Conservation (phyloP, 371 early-diverging fungal species). For the Blastocladiella emersonii region DNA sequence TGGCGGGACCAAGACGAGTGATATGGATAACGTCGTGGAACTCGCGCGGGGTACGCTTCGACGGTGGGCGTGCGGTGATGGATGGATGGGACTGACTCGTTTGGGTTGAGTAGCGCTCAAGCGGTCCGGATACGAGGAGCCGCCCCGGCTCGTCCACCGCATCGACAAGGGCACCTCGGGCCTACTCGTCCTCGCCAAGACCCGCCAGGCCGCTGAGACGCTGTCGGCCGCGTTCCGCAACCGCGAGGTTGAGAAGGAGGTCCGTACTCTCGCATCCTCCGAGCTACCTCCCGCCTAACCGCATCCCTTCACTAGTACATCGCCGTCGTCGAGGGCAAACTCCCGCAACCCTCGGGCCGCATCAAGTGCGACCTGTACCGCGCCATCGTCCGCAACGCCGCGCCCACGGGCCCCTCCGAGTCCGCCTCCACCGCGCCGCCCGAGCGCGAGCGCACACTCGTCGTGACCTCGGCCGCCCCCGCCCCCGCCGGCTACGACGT, state of each 20-base stretch:
- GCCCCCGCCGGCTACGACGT: neutral
- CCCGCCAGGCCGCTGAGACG: conserved; percentile 21
- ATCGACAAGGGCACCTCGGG: conserved; percentile 42
- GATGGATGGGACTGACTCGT: no score
- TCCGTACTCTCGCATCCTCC: conserved; percentile 3
- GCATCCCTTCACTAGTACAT: conserved; percentile 13
- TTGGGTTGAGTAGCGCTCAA: no score
- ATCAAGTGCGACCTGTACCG: neutral
- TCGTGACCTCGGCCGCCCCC: neutral
- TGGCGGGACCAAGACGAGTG: conserved; percentile 13
- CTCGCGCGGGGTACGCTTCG: no score
- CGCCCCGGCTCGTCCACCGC: conserved; percentile 31
- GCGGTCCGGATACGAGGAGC: neutral
- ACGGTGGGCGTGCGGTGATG: no score
- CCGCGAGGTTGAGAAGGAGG: conserved; percentile 2
- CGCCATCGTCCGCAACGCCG: neutral
- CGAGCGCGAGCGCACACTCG: neutral
- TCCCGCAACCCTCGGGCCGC: neutral
- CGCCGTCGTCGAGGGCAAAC: neutral
- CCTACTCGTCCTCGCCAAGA: conserved; percentile 30
- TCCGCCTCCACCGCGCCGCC: conserved; percentile 12
- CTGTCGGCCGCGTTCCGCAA: conserved; percentile 21
- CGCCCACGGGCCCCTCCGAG: no score
- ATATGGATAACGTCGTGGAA: conserved; percentile 9
- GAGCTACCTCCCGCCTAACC: conserved; percentile 5